Percentiles rank a stretch among this genome's conserved stretches.
These are phyloP conservation scores for Pseudocohnilembus persalinus DNA, from an alignment of 169 alveolate species.

Conservation along the genomic window DNA sequence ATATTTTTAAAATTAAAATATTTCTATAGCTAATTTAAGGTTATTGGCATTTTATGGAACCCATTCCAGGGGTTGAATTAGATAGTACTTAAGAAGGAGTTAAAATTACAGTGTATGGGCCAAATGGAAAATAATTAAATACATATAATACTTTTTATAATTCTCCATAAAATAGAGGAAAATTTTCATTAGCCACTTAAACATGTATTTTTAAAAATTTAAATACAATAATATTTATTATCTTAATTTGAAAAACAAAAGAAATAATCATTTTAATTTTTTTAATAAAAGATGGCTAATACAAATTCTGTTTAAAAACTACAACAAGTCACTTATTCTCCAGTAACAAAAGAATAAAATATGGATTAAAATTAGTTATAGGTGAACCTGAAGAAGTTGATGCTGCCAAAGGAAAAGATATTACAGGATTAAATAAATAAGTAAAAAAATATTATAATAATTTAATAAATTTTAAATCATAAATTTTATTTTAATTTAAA, in stretches of 20 bases:
- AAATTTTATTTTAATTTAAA: too few species aligned
- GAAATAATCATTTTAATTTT: background rate
- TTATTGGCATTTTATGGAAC: conserved; percentile 11
- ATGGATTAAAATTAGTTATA: conserved; percentile 22
- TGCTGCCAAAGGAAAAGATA: conserved; percentile 19
- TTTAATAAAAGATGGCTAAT: conserved; percentile 6
- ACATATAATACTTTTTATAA: background rate
- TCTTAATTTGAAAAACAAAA: background rate
- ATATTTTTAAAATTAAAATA: background rate
- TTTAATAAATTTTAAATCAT: too few species aligned
- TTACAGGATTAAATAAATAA: background rate
- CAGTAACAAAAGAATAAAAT: conserved; percentile 9
- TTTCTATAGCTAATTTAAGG: background rate
- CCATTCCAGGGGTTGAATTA: conserved; percentile 16
- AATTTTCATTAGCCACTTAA: conserved; percentile 4
- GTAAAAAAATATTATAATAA: background rate
- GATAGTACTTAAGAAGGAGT: conserved; percentile 6
- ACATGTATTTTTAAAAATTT: background rate
- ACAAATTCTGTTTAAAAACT: conserved; percentile 23
- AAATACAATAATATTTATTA: background rate
- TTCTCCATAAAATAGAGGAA: background rate
- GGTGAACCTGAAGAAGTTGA: conserved; percentile 28
- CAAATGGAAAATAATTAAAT: background rate
- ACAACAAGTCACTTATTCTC: conserved; percentile 17
- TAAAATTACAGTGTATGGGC: conserved; percentile 8